Evolutionary conservation across 2,329 filamentous ascomycete species (phyloP), one percentile per base, ranked within the genome.

Genomic region (Microdochium bolleyi): DNA sequence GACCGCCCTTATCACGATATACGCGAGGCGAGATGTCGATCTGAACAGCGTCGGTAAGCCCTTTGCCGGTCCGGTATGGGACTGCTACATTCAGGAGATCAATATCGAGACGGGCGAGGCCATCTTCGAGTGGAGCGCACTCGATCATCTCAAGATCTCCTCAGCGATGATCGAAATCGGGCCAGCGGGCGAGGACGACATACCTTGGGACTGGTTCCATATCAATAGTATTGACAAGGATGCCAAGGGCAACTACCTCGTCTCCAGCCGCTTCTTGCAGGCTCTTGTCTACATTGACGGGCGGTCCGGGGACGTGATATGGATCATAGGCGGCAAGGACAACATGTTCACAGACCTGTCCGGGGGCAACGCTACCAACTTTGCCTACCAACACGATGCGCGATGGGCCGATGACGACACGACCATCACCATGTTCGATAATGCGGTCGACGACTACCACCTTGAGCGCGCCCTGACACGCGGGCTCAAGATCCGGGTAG

Each of bases 191-290:
- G 21, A 49, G 5, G 54, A 62, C 24, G 65, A 64, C 34, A 65
- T 56, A 37, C 52, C 75, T 1, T 80, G 73, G 68, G 78, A 81
- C 58, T 80, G 74, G 62, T 79, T 80, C 64, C 78, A 80, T 61
- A 73, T 81, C 61, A 80, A 78, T 62, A 76, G 73, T 46, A 67
- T 79, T 53, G 73, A 76, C 60, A 78, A 79, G 62, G 74, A 77
- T 56, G 56, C 60, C 3, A 64, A 69, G 1, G 75, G 71, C 11
- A 70, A 74, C 52, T 74, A 70, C 46, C 61, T 73, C 3, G 61
- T 77, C 46, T 77, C 72, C 0, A 64, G 68, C 0, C 70, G 74
- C 21, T 69, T 71, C 52, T 63, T 69, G 25, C 64, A 67, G 30
- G 66, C 67, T 44, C 60, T 81, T 38, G 67, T 67, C 19, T 72